Evolutionary conservation across 1,284 basidiomycete genomes (phyloP), one percentile per base, ranked within the genome.

Genomic region (Wolfiporia cocos): DNA sequence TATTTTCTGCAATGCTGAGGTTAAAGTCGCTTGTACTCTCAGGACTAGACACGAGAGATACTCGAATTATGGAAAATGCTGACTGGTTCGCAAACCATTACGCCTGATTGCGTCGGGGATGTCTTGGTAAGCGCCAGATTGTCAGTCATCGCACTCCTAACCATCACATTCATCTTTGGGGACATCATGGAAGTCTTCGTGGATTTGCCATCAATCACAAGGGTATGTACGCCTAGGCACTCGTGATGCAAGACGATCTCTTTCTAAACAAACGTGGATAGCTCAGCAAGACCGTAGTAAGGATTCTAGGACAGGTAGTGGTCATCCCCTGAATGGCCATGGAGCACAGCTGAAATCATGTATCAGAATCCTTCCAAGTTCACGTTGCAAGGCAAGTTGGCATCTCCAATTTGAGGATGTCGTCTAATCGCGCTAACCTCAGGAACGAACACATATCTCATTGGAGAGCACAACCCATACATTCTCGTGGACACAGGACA

Each of bases 401-500:
- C 4, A 2, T 26, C 44, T 44, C 26, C n/a, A 28, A 10, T 12
- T 19, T 24, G 5, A 34, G 15, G 12, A 11, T 5, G 6, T 10
- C 12, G 20, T 33, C 9, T 36, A 15, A 21, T 20, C 28, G 31
- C 14, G 14, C 33, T 14, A 33, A 2, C 15, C 4, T 2, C 32
- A 67, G 92, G 92, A 15, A 98, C 94, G 1, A 97, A 97, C 59
- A 95, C 92, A 1, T 98, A 97, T 59, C 72, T 98, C 46, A 61
- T 97, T 36, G 86, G 87, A 24, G 69, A 63, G 49, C 64, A 65
- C 44, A 80, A 76, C 51, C 88, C 76, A 3, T 91, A 78, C 55
- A 77, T 87, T 38, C 81, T 98, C 19, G 67, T 98, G 51, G 94
- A 98, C 64, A 87, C 92, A 1, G 92, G 86, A n/a, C 82, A 93